A percentile compares a stretch with the other conserved stretches of the same genome.
phyloP scores from a whole-genome alignment of 2,329 filamentous ascomycete genomes.

The Colletotrichum melonis region DNA sequence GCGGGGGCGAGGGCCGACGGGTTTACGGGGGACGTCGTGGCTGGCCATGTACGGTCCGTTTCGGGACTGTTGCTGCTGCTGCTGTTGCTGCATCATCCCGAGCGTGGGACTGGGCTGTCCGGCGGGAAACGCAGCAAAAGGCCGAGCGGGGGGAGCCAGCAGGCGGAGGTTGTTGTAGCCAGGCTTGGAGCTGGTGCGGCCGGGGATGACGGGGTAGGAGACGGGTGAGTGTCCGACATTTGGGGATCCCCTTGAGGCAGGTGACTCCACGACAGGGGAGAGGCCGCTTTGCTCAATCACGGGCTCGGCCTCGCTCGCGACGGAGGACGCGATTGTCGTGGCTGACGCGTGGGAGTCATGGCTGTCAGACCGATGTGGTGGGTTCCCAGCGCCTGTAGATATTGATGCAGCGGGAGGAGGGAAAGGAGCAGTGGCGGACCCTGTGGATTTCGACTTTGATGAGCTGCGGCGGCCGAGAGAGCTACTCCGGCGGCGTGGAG shows the following conservation, averaged over 20 bases:
- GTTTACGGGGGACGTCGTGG: slow-evolving; percentile 31
- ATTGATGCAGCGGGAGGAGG: background rate
- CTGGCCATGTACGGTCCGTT: slow-evolving; percentile 33
- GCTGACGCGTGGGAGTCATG: slow-evolving; percentile 41
- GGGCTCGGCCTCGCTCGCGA: slow-evolving; percentile 36
- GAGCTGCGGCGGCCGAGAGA: slow-evolving; percentile 29
- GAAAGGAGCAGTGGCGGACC: slow-evolving; percentile 15
- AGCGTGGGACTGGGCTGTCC: slow-evolving; percentile 57
- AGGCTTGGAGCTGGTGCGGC: slow-evolving; percentile 30
- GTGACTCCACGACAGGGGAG: slow-evolving; percentile 63
- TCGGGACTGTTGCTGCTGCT: slow-evolving; percentile 30
- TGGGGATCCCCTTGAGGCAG: slow-evolving; percentile 41
- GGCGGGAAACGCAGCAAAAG: slow-evolving; percentile 47
- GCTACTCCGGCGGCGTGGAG: slow-evolving; percentile 34
- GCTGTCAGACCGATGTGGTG: slow-evolving; percentile 32
- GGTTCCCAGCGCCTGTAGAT: background rate
- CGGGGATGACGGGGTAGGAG: slow-evolving; percentile 45
- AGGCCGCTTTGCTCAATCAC: slow-evolving; percentile 46
- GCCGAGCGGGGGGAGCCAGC: slow-evolving; percentile 47
- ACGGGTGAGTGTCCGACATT: slow-evolving; percentile 46
- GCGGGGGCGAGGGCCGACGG: slow-evolving; percentile 8
- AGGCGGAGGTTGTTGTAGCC: slow-evolving; percentile 42
- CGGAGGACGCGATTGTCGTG: slow-evolving; percentile 52
- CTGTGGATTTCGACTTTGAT: slow-evolving; percentile 20
- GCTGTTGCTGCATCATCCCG: slow-evolving; percentile 44